These are phyloP conservation scores for Hepatocystis sp. DNA, from an alignment of 169 alveolate species.

Conservation along the genomic window DNA sequence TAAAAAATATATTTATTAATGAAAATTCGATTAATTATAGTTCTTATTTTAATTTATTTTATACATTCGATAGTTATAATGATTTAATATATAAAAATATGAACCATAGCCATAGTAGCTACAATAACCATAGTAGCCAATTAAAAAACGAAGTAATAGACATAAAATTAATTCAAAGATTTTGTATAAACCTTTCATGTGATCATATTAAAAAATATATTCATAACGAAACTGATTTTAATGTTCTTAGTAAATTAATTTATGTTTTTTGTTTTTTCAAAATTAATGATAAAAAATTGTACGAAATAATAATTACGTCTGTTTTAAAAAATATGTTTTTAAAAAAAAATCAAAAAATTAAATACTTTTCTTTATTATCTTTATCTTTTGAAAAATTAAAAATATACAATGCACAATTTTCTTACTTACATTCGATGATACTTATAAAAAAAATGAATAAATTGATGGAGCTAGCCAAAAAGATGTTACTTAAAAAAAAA, in stretches of 20 bases:
- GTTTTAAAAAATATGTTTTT: slow-evolving; percentile 26
- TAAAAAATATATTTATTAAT: slow-evolving; percentile 15
- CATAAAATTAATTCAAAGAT: slow-evolving; percentile 3
- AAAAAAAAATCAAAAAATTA: slow-evolving; percentile 30
- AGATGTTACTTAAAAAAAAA: slow-evolving; percentile 9
- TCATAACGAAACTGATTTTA: slow-evolving; percentile 27
- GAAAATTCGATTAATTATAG: not conserved
- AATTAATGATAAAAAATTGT: slow-evolving; percentile 10
- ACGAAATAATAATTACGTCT: slow-evolving; percentile 17
- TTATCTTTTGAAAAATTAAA: slow-evolving; percentile 33
- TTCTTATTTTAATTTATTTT: slow-evolving; percentile 8
- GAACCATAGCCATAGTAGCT: too few relatives aligned
- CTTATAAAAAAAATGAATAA: slow-evolving; percentile 17
- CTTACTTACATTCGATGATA: slow-evolving; percentile 22
- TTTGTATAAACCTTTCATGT: slow-evolving; percentile 12
- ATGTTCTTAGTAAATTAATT: slow-evolving; percentile 16
- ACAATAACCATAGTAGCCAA: not conserved
- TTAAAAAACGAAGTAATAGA: slow-evolving; percentile 4
- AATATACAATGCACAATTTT: slow-evolving; percentile 18
- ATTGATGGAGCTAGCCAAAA: slow-evolving; percentile 9
- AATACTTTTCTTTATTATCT: slow-evolving; percentile 45
- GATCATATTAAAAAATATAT: slow-evolving; percentile 11
- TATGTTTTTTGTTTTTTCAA: slow-evolving; percentile 33
- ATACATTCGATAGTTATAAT: slow-evolving; percentile 21
- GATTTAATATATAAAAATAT: too few relatives aligned